A percentile compares a stretch with the other conserved stretches of the same genome.
Evolutionary conservation across 108 stramenopile genomes (phyloP).

Genomic region (Nitzschia palea): DNA sequence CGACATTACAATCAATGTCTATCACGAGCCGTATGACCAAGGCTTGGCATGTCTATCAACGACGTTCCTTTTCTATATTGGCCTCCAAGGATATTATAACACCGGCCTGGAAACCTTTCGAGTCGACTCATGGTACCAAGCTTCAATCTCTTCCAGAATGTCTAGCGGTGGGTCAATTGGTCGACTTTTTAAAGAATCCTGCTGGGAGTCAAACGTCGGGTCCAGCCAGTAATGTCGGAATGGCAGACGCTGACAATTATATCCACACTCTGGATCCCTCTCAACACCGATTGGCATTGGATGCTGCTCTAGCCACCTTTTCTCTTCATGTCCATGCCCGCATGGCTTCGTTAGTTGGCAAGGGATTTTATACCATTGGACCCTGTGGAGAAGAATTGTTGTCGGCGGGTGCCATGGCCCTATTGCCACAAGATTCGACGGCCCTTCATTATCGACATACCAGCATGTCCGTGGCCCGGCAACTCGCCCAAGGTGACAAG

Average conservation of each 20-base stretch:
- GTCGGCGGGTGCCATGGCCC: slow-evolving; percentile 43
- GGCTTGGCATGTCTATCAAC: too few species aligned
- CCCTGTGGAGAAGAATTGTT: slow-evolving; percentile 89
- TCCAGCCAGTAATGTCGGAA: background rate
- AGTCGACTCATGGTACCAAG: slow-evolving; percentile 16
- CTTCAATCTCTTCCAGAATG: slow-evolving; percentile 25
- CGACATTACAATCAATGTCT: too few species aligned
- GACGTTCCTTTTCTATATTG: too few species aligned
- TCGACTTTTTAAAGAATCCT: slow-evolving; percentile 9
- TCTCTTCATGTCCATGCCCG: slow-evolving; percentile 78
- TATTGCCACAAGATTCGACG: slow-evolving; percentile 51
- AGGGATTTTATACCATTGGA: slow-evolving; percentile 90
- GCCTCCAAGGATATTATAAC: too few species aligned
- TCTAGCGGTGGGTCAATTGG: slow-evolving; percentile 6
- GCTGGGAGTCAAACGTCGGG: too few species aligned
- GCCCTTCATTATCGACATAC: slow-evolving; percentile 89
- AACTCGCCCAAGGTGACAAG: slow-evolving; percentile 17
- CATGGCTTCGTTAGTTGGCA: slow-evolving; percentile 70
- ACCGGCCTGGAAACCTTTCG: background rate
- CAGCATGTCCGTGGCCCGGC: slow-evolving; percentile 58
- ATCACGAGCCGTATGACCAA: too few species aligned
- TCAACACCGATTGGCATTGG: slow-evolving; percentile 32
- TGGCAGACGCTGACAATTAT: background rate
- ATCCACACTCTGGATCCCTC: background rate
- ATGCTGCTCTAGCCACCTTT: slow-evolving; percentile 77